phyloP scores from a whole-genome alignment of 1,139 yeast species.

The Debaryomycetaceae sp. region DNA sequence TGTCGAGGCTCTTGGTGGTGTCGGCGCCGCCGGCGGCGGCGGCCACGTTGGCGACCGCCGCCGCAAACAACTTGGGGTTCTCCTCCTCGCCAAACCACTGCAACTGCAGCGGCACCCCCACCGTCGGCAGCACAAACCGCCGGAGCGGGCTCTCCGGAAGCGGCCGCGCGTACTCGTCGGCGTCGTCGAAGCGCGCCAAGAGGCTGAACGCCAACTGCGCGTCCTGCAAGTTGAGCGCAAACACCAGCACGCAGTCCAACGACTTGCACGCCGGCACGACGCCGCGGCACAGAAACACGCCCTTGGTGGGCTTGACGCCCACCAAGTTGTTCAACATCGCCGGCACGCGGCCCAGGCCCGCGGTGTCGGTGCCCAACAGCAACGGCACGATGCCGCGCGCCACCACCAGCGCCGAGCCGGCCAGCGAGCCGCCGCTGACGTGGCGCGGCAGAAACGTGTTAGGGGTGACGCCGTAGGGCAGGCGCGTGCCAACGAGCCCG shows the following conservation, averaged over 20 bases:
- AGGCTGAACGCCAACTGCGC: slow-evolving; percentile 73
- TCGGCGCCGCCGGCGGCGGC: slow-evolving; percentile 41
- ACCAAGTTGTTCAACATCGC: slow-evolving; percentile 90
- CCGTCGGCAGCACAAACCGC: slow-evolving; percentile 53
- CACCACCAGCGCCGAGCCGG: slow-evolving; percentile 92
- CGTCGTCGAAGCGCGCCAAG: slow-evolving; percentile 68
- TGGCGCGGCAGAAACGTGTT: slow-evolving; percentile 70
- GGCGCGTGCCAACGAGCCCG: slow-evolving; percentile 90
- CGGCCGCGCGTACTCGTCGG: slow-evolving; percentile 78
- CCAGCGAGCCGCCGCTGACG: slow-evolving; percentile 91
- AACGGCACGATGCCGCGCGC: slow-evolving; percentile 86
- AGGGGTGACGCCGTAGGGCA: slow-evolving; percentile 88
- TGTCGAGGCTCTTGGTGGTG: slow-evolving; percentile 64
- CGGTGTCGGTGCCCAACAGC: slow-evolving; percentile 93
- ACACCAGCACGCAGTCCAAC: slow-evolving; percentile 85
- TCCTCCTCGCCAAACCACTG: slow-evolving; percentile 78
- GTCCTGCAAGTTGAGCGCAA: slow-evolving; percentile 71
- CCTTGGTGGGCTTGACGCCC: slow-evolving; percentile 90
- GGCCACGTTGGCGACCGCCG: slow-evolving; percentile 56
- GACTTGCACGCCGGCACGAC: slow-evolving; percentile 98
- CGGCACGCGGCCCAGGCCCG: slow-evolving; percentile 98
- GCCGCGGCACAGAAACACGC: slow-evolving; percentile 78
- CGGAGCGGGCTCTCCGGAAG: slow-evolving; percentile 64
- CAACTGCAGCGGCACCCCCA: slow-evolving; percentile 72
- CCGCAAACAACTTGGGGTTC: slow-evolving; percentile 63